Conservation (phyloP, 345 rosid species). For the Salix koriyanagi region DNA sequence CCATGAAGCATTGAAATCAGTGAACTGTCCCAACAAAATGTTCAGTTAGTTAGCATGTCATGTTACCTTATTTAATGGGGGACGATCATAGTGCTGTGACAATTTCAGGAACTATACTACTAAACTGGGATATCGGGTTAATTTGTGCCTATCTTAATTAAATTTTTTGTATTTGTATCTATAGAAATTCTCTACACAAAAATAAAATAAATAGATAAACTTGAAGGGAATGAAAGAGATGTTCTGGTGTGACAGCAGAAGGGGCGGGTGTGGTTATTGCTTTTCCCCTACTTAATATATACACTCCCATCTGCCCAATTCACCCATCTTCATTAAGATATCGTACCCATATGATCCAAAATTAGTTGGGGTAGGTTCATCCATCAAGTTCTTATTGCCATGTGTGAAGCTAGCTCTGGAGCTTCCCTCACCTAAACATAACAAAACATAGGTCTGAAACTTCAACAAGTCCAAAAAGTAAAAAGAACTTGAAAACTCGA, state of each 20-base stretch:
- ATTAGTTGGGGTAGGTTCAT: not conserved
- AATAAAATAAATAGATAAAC: too few species aligned
- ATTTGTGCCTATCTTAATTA: too few species aligned
- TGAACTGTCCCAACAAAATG: not conserved
- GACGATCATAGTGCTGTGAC: too few species aligned
- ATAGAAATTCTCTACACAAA: too few species aligned
- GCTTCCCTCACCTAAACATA: not conserved
- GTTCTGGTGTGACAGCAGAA: not conserved
- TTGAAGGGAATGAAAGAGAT: too few species aligned
- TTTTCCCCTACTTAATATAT: not conserved
- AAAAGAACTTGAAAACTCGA: not conserved
- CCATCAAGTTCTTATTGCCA: not conserved
- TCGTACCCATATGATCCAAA: not conserved
- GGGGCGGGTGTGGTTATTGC: slow-evolving; percentile 19
- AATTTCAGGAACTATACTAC: too few species aligned
- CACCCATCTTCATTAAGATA: not conserved
- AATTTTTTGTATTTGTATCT: too few species aligned
- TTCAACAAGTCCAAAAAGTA: not conserved
- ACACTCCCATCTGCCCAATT: not conserved
- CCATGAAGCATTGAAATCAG: not conserved
- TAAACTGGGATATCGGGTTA: too few species aligned
- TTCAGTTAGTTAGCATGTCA: not conserved
- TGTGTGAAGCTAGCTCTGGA: not conserved
- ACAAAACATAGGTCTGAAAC: not conserved
- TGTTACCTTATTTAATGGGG: not conserved